Percentiles rank a stretch among this genome's conserved stretches.
Evolutionary conservation across 2,329 filamentous ascomycete genomes (phyloP).

Genomic region (Furcasterigmium sp.): DNA sequence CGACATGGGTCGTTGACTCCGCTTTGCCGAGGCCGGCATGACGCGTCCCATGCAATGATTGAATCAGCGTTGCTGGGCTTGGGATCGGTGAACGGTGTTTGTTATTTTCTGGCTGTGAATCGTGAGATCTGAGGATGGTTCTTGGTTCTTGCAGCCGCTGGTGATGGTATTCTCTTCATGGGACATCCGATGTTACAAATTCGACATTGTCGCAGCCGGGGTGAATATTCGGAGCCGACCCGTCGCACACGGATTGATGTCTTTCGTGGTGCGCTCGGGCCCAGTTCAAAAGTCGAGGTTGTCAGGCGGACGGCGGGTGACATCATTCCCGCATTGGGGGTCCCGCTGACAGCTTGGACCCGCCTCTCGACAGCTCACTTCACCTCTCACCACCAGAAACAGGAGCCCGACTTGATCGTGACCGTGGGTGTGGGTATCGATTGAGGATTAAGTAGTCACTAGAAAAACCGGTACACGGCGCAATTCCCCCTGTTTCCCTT

Average conservation of each 20-base stretch:
- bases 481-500: background rate
- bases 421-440: constrained; percentile 5
- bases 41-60: too few species aligned
- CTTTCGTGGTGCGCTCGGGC: too few species aligned
- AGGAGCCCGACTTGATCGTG: background rate
- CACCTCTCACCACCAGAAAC: background rate
- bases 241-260: too few species aligned
- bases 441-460: constrained; percentile 4
- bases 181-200: background rate
- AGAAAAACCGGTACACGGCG: constrained; percentile 3
- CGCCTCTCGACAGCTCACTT: background rate
- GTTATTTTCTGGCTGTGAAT: too few species aligned
- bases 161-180: too few species aligned
- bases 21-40: too few species aligned
- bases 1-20: too few species aligned
- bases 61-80: too few species aligned
- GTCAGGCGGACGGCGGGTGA: background rate
- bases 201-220: background rate
- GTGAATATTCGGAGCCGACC: background rate
- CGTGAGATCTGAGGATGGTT: too few species aligned
- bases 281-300: too few species aligned
- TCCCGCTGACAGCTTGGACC: background rate
- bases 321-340: background rate
- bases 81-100: too few species aligned
- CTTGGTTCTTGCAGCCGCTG: too few species aligned